Base-by-base conservation (phyloP, 805 yeast genomes). In the Cyberlindnera maclurae region DNA sequence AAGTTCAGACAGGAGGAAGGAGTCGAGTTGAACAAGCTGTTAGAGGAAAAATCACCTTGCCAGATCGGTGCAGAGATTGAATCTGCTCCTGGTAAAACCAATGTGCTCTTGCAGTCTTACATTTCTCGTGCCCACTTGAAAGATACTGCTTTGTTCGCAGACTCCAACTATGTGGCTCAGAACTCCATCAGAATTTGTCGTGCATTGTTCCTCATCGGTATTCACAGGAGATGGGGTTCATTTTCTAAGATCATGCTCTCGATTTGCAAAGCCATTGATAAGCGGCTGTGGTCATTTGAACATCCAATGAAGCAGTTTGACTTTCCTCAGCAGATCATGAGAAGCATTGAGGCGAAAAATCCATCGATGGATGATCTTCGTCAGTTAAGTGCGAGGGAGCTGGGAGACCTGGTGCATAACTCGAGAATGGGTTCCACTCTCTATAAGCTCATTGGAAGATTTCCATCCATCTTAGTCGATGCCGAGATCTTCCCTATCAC, bases 221-320 rank as follows among this genome's bases (percentile, higher is more conserved):
- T 93, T 27, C 84, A 86, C 53, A 69, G 98, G 49, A 68, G 94
- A 41, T 93, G 99, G 99, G 96, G 97, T 1, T 59, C 64, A 6
- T 78, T 88, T 44, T 71, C 93, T 36, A 75, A 78, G 40, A 73
- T 82, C 5, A 72, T 89, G 73, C 63, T 93, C 22, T 73, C 86
- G 7, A 67, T 93, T 15, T 90, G 97, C 58, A 86, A 88, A 49
- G 77, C 96, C 1, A 78, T 94, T 42, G 96, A 88, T 44, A 76
- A 73, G 48, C 70, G 90, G 49, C 54, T 84, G 1, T 93, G 99
- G 99, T 75, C 89, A 1, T 86, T 79, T 59, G 82, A 80, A 43
- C 97, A 93, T 60, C 97, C 98, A 1, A 55, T 93, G 57, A 67
- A 79, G 8, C 98, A 93, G 57, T 89, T 93, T 61, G 89, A 82